phyloP scores from a whole-genome alignment of 2,329 filamentous ascomycete genomes.

The Trichothecium sympodiale region DNA sequence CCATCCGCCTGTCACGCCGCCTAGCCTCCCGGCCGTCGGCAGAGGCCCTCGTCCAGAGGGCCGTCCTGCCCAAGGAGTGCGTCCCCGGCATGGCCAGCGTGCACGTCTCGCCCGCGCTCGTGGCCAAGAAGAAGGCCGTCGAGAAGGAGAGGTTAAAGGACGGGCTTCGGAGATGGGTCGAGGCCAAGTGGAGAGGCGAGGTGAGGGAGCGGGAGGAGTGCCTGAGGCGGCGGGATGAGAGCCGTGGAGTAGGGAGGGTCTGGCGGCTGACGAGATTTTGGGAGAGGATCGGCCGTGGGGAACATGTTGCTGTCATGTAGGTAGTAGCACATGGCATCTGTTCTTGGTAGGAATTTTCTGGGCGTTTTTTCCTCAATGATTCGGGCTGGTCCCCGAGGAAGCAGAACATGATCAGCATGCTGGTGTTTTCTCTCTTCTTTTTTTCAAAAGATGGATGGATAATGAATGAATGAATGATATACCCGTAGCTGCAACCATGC shows the following conservation, averaged over 20 bases:
- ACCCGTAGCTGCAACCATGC: no score
- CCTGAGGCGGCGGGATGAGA: slow-evolving; percentile 36
- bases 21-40: slow-evolving; percentile 49
- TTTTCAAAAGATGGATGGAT: no score
- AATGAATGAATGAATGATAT: not conserved
- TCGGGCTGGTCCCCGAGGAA: no score
- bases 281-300: slow-evolving; percentile 45
- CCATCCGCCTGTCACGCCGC: slow-evolving; percentile 52
- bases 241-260: slow-evolving; percentile 42
- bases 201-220: slow-evolving; percentile 38
- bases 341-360: no score
- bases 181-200: slow-evolving; percentile 42
- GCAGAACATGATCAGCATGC: no score
- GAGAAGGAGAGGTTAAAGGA: slow-evolving; percentile 61
- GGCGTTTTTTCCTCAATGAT: no score
- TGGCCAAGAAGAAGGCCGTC: slow-evolving; percentile 50
- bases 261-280: slow-evolving; percentile 54
- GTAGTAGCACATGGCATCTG: no score
- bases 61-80: slow-evolving; percentile 55
- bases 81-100: slow-evolving; percentile 32
- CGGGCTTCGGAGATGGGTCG: slow-evolving; percentile 53
- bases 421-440: no score
- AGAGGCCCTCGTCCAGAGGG: slow-evolving; percentile 48
- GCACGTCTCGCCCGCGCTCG: slow-evolving; percentile 45
- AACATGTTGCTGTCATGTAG: slow-evolving; percentile 10